Percentiles rank a stretch among this genome's conserved stretches.
phyloP scores from a whole-genome alignment of 495 filamentous ascomycete species.

The Penicillium desertorum region DNA sequence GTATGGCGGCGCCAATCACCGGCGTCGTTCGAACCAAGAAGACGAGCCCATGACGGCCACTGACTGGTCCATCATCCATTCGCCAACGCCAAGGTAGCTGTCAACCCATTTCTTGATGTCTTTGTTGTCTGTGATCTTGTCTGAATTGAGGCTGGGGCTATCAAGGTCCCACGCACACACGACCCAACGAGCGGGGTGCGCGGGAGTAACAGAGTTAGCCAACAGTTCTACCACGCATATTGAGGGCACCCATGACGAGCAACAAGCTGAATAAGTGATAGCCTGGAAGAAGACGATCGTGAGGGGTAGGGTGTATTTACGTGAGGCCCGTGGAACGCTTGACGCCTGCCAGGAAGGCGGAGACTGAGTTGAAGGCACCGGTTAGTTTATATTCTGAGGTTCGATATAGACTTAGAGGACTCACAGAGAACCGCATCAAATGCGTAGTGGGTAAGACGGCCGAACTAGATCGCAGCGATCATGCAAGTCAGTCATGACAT shows the following conservation, averaged over 20 bases:
- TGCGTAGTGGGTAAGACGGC: constrained; percentile 88
- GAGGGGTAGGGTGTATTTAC: constrained; percentile 59
- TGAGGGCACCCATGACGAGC: neutral
- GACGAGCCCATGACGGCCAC: constrained; percentile 86
- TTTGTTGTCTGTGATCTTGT: constrained; percentile 80
- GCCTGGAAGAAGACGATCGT: constrained; percentile 8
- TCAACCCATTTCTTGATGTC: constrained; percentile 88
- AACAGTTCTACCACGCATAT: neutral
- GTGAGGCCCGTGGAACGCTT: constrained; percentile 95
- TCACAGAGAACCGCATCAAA: constrained; percentile 92
- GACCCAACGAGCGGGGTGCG: constrained; percentile 31
- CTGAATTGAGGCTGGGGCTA: constrained; percentile 83
- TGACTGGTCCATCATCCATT: constrained; percentile 97
- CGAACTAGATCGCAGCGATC: constrained; percentile 63
- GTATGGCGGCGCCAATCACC: constrained; percentile 48
- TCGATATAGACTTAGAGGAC: constrained; percentile 27
- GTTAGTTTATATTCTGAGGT: constrained; percentile 24
- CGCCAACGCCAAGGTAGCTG: constrained; percentile 91
- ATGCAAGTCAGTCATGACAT: constrained; percentile 15
- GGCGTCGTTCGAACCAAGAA: constrained; percentile 82
- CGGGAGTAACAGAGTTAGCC: constrained; percentile 38
- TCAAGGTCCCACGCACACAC: constrained; percentile 39
- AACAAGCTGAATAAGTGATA: neutral
- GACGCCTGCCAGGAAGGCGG: constrained; percentile 92
- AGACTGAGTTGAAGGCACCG: constrained; percentile 56